Evolutionary conservation across 257 asterid genomes (phyloP), one percentile per base, ranked within the genome.

Genomic region (Osmanthus fragrans): DNA sequence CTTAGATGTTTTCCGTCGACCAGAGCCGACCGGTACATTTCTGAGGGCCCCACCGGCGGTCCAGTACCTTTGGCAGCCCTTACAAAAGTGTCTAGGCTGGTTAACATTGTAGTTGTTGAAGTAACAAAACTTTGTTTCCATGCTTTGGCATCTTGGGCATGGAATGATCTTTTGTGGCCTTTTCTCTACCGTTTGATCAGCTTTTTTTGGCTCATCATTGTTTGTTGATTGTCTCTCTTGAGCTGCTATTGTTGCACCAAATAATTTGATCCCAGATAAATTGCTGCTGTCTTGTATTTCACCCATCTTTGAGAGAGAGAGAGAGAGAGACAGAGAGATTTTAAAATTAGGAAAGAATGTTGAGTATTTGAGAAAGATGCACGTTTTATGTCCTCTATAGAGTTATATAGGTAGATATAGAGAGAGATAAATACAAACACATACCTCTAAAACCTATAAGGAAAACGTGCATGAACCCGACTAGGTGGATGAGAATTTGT

Each of bases 21-120:
- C 98, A 2, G 97, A 97, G 4, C 98, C 97, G 19, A 91, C 85
- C 12, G 97, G 98, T 0, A 92, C 98, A 78, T 91, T 94, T 32
- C 97, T 87, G 25, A 94, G 91, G 60, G 97, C 97, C 1, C 98
- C 98, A 0, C 97, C 98, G 76, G 97, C 97, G 0, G 98, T 94
- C 98, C 98, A 94, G 80, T 94, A 94, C 73, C 98, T 80, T 70
- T 92, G 97, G 77, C 98, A 94, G 39, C 89, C 94, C 83, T 89
- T 91, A 60, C 97, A 94, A 45, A 90, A 92, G 91, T 94, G 97
- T 58, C 97, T 76, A 0, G 97, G 98, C 84, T 94, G 97, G 74
- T 94, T 94, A 73, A 94, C 97, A 72, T 92, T 94, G 88, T 94
- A 94, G 40, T 94, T 94, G 86, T 94, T 94, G 87, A 94, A 94